phyloP scores from a whole-genome alignment of 73 alveolate genomes.

The Stentor coeruleus region DNA sequence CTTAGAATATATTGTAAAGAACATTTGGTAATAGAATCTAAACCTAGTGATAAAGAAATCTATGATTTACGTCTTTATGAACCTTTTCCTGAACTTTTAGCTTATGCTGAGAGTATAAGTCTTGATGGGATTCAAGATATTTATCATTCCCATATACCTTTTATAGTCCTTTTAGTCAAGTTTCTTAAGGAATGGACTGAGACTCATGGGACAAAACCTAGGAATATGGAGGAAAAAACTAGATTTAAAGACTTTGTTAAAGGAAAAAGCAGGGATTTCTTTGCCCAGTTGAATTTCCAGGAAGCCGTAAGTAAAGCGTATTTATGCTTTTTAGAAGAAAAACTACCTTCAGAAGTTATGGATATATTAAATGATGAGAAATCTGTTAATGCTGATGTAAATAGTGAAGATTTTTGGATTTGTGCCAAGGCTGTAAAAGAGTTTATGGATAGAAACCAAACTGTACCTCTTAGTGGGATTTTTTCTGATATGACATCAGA shows the following conservation, averaged over 20 bases:
- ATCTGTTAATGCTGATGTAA: conserved; percentile 31
- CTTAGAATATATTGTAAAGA: conserved; percentile 73
- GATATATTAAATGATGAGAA: conserved; percentile 33
- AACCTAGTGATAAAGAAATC: conserved; percentile 71
- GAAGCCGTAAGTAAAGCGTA: conserved; percentile 78
- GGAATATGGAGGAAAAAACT: conserved; percentile 65
- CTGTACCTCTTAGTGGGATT: conserved; percentile 86
- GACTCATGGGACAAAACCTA: conserved; percentile 58
- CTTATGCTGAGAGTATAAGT: conserved; percentile 55
- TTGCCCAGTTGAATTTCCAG: conserved; percentile 70
- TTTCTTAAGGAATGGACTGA: conserved; percentile 64
- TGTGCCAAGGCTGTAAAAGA: conserved; percentile 66
- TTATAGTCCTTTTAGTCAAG: conserved; percentile 70
- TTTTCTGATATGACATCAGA: conserved; percentile 93
- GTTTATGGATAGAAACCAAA: conserved; percentile 51
- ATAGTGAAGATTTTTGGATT: conserved; percentile 57
- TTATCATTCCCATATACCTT: conserved; percentile 83
- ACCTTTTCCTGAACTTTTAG: conserved; percentile 77
- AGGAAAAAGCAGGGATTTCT: conserved; percentile 51
- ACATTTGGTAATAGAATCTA: conserved; percentile 73
- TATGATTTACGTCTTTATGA: conserved; percentile 73
- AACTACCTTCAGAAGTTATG: conserved; percentile 25
- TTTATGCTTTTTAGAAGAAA: conserved; percentile 51
- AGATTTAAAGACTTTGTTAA: conserved; percentile 54
- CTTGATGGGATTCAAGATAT: conserved; percentile 59